Conservation (phyloP, 1,139 yeast species). For the Pichia terricola region DNA sequence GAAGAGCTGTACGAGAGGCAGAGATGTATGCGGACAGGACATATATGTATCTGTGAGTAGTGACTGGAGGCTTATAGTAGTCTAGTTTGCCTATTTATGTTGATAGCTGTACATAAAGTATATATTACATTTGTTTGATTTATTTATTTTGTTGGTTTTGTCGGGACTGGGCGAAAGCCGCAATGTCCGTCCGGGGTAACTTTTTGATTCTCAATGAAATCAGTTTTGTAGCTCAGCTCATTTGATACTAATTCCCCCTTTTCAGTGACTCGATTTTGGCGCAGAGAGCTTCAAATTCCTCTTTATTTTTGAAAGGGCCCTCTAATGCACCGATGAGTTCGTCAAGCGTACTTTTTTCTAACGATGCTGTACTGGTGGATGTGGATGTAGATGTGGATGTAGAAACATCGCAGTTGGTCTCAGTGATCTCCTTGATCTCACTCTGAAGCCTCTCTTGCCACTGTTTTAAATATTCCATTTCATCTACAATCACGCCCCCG, state of each 20-base stretch:
- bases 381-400: background rate
- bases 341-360: background rate
- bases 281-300: background rate
- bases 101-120: too few species aligned
- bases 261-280: constrained; percentile 1
- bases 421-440: constrained; percentile 4
- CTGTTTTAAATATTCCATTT: constrained; percentile 10
- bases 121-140: too few species aligned
- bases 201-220: background rate
- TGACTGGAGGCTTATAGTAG: too few species aligned
- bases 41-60: too few species aligned
- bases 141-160: too few species aligned
- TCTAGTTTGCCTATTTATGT: too few species aligned
- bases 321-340: constrained; percentile 4
- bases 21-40: too few species aligned
- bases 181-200: too few species aligned
- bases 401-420: background rate
- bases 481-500: constrained; percentile 9
- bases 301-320: constrained; percentile 7
- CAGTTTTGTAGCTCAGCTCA: background rate
- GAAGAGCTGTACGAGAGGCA: too few species aligned
- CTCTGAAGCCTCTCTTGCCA: constrained; percentile 13
- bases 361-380: too few species aligned
- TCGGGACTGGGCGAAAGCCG: too few species aligned
- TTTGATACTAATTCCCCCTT: too few species aligned